Evolutionary conservation across 2,329 filamentous ascomycete genomes (phyloP), one percentile per base, ranked within the genome.

Genomic region (Stromatinia cepivora): DNA sequence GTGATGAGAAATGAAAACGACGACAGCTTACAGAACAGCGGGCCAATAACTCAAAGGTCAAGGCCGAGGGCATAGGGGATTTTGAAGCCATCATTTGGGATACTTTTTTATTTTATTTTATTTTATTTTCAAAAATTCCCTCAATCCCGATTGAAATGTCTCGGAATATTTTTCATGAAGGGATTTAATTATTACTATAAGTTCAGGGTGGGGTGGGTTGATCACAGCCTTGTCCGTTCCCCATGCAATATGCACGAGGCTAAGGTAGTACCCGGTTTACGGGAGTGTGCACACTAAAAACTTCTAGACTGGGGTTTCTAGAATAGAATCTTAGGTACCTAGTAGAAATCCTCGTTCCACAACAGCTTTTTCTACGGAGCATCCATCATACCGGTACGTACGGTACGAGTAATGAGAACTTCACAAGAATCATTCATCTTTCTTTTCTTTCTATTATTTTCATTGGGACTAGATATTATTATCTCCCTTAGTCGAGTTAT

Each of bases 1-100:
- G 42, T 31, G 45, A 69, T 65, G n/a, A 22, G 59, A 54, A 48
- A 64, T 63, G 66, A 72, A 66, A 48, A 61, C 5, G 10, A 31
- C 65, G 52, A 56, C 64, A 31, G 67, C 90, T 81, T 85, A 95
- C 92, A 73, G 92, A 94, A 81, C 92, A 96, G 79, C 87, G 88
- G 62, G 90, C 90, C 70, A 92, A 81, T 42, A 94, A 84, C 75
- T 95, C 90, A 78, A 94, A 94, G 1, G 85, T 92, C 78, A 96
- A 84, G 61, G 93, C 92, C 17, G 90, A 85, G 74, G 83, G 83
- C 77, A 88, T 82, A 48, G 70, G 67, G 31, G 46, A 39, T 65
- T 59, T 52, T 31, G 70, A 64, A 28, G 58, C 67, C 72, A 73
- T 72, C n/a, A 54, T 69, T 50, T 34, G 61, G 10, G 28, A 63